Base-by-base conservation (phyloP, 495 filamentous ascomycete species). In the Neurospora tetrasperma region DNA sequence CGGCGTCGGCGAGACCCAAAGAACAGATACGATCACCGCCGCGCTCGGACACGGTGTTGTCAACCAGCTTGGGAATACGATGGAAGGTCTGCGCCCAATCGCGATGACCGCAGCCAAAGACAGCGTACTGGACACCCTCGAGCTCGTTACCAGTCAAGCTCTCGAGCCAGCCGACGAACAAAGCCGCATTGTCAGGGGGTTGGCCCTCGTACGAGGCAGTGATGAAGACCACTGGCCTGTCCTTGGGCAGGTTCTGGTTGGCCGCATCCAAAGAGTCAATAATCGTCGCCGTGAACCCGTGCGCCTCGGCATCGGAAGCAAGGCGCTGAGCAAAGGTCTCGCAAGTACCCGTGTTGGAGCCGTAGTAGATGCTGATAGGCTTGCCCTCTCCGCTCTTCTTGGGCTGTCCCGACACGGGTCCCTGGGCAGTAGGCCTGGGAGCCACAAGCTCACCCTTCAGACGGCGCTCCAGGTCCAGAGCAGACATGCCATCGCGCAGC, bases 81-180 rank as follows among this genome's bases (percentile, higher is more conserved):
- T 94, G 90, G 83, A 92, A 94, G 4, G 92, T 94, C 43, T 87
- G 78, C 0, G 83, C 82, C 92, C 92, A 94, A 75, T 94, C 88
- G 71, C 79, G 82, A 72, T 85, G 82, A 39, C 84, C 88, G 59
- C 84, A 88, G 2, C 90, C 92, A 77, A 90, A 94, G 11, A 92
- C 88, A 0, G 90, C 84, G 76, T 89, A 94, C 11, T 86, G 82
- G 1, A 89, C 85, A 20, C 84, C 85, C 42, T 86, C 78, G 2
- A 91, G 79, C 16, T 82, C 81, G 38, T 82, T 78, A 0, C 78
- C 88, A 74, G 89, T 84, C 14, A 90, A 78, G 18, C 75, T 81
- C 69, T 85, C 82, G 5, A 93, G 70, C 91, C 91, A 94, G 43
- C 86, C 81, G 48, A 89, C 85, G 75, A 94, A 94, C 70, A 88